A percentile compares a stretch with the other conserved stretches of the same genome.
phyloP scores from a whole-genome alignment of 192 early-diverging fungal species.

The Backusella sp. region DNA sequence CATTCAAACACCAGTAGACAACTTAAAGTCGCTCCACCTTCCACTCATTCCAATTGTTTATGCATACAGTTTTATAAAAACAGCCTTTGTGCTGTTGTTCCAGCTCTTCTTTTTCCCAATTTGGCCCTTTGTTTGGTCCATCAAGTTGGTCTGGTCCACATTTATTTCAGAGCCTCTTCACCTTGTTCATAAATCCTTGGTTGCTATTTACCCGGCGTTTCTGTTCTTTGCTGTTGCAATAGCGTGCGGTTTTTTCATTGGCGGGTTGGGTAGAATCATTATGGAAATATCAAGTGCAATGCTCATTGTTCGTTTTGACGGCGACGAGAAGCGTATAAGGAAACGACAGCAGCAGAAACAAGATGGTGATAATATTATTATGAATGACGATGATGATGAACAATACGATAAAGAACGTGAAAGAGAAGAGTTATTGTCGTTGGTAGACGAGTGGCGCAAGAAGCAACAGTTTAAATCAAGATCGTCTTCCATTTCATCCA shows the following conservation, averaged over 20 bases:
- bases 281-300: not conserved
- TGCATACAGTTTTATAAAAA: not conserved
- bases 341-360: not conserved
- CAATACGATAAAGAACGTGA: not conserved
- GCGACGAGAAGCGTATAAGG: not conserved
- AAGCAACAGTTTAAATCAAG: not conserved
- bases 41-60: not conserved
- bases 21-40: not conserved
- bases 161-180: not conserved
- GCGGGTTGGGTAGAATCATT: not conserved
- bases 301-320: not conserved
- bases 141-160: not conserved
- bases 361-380: not conserved
- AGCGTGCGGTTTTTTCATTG: not conserved
- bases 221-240: constrained; percentile 2
- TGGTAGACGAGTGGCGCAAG: constrained; percentile 2
- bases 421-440: not conserved
- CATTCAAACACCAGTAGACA: not conserved
- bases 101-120: not conserved
- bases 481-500: not conserved
- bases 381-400: not conserved
- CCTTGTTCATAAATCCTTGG: not conserved
- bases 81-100: not conserved
- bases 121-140: not conserved
- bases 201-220: not conserved